Evolutionary conservation across 495 filamentous ascomycete species (phyloP), one percentile per base, ranked within the genome.

Genomic region (Penicillium nucicola): DNA sequence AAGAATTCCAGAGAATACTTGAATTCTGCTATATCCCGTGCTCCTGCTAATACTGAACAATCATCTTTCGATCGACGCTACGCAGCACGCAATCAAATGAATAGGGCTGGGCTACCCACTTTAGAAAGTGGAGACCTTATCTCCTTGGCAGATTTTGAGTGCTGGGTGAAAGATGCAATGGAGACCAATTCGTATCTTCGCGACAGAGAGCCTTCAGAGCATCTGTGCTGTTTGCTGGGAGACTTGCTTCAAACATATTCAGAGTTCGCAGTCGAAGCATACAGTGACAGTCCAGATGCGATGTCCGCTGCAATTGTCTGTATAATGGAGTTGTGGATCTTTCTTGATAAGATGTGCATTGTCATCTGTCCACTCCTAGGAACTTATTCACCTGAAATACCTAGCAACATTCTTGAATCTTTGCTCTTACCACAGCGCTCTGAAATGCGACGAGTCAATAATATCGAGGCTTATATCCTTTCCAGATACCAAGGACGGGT

Each of bases 291-390:
- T 35, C 77, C 81, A 5, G 77, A 79, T 51, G 58, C 56, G 1
- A 57, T 75, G 12, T 87, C 84, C 3, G 39, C 75, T 0, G 81
- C 86, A 78, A 42, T 80, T 4, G 66, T 88, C 19, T 78, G 69
- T 0, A 62, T 77, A 7, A 57, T 86, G 56, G 81, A 87, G 25
- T 54, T 87, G 0, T 88, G 83, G 83, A 50, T 83, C 25, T 74
- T 78, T 20, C 55, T 70, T 31, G 84, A 88, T 52, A 77, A 67
- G 35, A 60, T 68, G n/a, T 77, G 76, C 4, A 69, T 72, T 13
- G 20, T 44, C 1, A 40, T 57, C 0, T 68, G 65, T 39, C 61
- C 71, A 5, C 48, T 86, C 15, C 50, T 88, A 1, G 43, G 35
- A 2, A 55, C 81, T 0, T 86, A 81, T 56, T 56, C 73, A 4